These are phyloP conservation scores for Malus orientalis DNA, from an alignment of 306 rosid species.

Conservation along the genomic window DNA sequence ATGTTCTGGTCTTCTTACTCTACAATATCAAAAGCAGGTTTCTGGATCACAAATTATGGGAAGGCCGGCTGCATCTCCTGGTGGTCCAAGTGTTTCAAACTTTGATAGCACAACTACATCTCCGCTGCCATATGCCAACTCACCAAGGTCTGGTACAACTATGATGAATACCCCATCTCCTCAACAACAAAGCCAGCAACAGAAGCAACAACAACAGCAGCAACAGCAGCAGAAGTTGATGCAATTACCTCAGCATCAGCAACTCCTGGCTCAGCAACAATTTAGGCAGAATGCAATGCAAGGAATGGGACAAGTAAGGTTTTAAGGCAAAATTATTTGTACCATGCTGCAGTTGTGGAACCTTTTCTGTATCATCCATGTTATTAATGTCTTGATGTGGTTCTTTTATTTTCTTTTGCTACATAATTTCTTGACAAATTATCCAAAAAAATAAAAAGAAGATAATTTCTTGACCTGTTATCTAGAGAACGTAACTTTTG, in stretches of 20 bases:
- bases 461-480: too few relatives aligned
- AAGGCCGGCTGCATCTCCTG: conserved; percentile 93
- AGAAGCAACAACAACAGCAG: conserved; percentile 38
- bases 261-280: conserved; percentile 82
- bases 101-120: conserved; percentile 76
- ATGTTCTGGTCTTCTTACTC: conserved; percentile 4
- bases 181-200: conserved; percentile 77
- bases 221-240: conserved; percentile 56
- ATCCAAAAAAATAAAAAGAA: too few relatives aligned
- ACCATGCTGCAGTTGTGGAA: neutral
- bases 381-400: neutral
- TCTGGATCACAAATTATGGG: conserved; percentile 85
- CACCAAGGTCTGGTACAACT: conserved; percentile 75
- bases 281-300: conserved; percentile 73
- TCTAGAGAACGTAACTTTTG: neutral
- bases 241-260: conserved; percentile 82
- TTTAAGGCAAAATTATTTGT: neutral
- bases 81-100: conserved; percentile 53
- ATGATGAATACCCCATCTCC: conserved; percentile 92
- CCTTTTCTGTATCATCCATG: neutral
- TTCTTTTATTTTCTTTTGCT: neutral
- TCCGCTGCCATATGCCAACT: conserved; percentile 87
- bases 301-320: conserved; percentile 76
- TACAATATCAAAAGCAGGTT: conserved; percentile 31
- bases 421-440: neutral